phyloP scores from a whole-genome alignment of 768 basidiomycete genomes.

The Flagelloscypha sp. region DNA sequence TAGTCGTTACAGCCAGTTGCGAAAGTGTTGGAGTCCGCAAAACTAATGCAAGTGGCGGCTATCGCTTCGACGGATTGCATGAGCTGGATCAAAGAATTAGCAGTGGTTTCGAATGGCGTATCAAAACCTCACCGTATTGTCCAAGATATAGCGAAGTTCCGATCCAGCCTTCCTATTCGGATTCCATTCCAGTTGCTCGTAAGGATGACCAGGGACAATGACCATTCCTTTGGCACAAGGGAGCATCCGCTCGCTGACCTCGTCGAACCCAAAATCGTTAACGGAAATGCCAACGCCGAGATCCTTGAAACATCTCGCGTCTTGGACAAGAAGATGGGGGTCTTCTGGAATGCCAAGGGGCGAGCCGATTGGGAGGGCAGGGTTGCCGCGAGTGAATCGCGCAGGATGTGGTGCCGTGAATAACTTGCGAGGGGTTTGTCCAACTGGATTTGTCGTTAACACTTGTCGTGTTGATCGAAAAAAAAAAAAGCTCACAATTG shows the following conservation, averaged over 20 bases:
- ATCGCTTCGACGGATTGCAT: slow-evolving; percentile 73
- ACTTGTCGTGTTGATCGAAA: not conserved
- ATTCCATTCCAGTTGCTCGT: slow-evolving; percentile 70
- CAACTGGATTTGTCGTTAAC: slow-evolving; percentile 41
- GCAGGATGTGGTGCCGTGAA: slow-evolving; percentile 71
- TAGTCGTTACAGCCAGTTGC: slow-evolving; percentile 77
- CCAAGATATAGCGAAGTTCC: slow-evolving; percentile 54
- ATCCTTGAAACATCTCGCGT: slow-evolving; percentile 46
- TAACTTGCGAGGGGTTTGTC: slow-evolving; percentile 85
- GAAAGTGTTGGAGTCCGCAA: slow-evolving; percentile 65
- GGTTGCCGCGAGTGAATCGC: slow-evolving; percentile 63
- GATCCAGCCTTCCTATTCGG: slow-evolving; percentile 33
- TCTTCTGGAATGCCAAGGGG: slow-evolving; percentile 82
- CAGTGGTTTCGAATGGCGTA: not conserved
- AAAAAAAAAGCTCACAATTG: slow-evolving; percentile 53
- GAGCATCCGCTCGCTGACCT: slow-evolving; percentile 48
- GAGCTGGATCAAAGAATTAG: slow-evolving; percentile 32
- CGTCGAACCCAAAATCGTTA: slow-evolving; percentile 46
- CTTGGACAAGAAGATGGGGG: slow-evolving; percentile 57
- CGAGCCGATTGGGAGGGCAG: slow-evolving; percentile 61
- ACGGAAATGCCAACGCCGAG: slow-evolving; percentile 40
- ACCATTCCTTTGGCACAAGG: slow-evolving; percentile 55
- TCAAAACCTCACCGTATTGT: slow-evolving; percentile 47
- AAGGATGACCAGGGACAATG: slow-evolving; percentile 47
- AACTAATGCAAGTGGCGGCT: slow-evolving; percentile 64